These are phyloP conservation scores for Elongisporangium undulatum DNA, from an alignment of 352 stramenopile genomes.

Conservation along the genomic window DNA sequence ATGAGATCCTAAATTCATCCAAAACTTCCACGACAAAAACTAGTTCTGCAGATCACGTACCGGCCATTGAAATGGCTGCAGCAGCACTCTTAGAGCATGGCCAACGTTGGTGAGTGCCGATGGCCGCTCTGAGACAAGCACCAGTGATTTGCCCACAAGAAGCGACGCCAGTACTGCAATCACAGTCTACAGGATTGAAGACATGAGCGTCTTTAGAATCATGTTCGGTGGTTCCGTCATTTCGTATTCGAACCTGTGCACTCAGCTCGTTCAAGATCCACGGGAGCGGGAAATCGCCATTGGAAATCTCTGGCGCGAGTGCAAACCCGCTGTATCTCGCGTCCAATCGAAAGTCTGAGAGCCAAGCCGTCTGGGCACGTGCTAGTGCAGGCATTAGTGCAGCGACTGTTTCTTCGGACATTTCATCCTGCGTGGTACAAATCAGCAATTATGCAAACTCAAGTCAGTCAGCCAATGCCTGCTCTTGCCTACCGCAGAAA, in stretches of 20 bases:
- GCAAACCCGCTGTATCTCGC: constrained; percentile 32
- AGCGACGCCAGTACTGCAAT: constrained; percentile 36
- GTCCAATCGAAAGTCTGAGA: constrained; percentile 11
- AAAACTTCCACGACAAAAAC: background rate
- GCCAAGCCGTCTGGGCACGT: background rate
- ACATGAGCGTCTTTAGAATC: background rate
- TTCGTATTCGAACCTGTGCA: constrained; percentile 27
- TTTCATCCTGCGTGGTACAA: constrained; percentile 9
- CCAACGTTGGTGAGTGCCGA: constrained; percentile 31
- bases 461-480: background rate
- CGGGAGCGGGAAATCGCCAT: constrained; percentile 21
- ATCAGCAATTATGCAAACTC: background rate
- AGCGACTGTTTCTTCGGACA: constrained; percentile 13
- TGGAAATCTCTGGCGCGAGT: constrained; percentile 12
- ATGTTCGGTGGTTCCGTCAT: background rate
- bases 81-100: constrained; percentile 29
- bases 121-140: constrained; percentile 47
- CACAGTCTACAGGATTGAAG: constrained; percentile 27
- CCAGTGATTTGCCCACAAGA: constrained; percentile 45
- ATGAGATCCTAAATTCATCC: background rate
- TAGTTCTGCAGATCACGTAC: constrained; percentile 12
- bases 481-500: constrained; percentile 10
- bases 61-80: constrained; percentile 55
- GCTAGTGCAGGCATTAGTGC: constrained; percentile 6
- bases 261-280: constrained; percentile 50